phyloP scores from a whole-genome alignment of 2,329 filamentous ascomycete genomes.

The Colletotrichum sojae region DNA sequence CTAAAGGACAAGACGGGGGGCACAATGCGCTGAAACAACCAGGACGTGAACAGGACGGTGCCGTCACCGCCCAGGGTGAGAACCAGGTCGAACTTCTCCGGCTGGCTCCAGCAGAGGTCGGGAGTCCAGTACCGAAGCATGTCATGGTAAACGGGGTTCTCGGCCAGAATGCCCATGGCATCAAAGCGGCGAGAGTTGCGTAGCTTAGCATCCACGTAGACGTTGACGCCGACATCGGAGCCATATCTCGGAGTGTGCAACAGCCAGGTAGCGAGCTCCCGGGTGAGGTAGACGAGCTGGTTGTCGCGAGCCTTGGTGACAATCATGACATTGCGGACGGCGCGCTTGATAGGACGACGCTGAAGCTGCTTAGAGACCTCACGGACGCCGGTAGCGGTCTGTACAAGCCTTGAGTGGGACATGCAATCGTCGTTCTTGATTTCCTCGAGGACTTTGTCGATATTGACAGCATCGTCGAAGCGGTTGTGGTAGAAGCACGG shows the following conservation, averaged over 20 bases:
- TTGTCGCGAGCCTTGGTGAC: conserved; percentile 98
- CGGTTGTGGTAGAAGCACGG: conserved; percentile 98
- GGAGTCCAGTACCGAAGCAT: conserved; percentile 98
- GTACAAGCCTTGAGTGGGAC: conserved; percentile 93
- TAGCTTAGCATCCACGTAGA: conserved; percentile 98
- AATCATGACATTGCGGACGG: conserved; percentile 96
- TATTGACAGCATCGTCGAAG: conserved; percentile 96
- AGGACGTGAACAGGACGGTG: conserved; percentile 89
- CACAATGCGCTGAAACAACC: conserved; percentile 92
- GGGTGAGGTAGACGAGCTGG: conserved; percentile 87
- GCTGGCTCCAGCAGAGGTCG: conserved; percentile 92
- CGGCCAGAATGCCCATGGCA: conserved; percentile 77
- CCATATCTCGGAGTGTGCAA: conserved; percentile 91
- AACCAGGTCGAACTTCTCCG: conserved; percentile 96
- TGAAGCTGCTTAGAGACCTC: conserved; percentile 97
- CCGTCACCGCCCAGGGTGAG: conserved; percentile 89
- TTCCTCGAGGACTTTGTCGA: conserved; percentile 94
- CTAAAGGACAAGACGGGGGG: conserved; percentile 89
- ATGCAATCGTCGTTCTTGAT: conserved; percentile 90
- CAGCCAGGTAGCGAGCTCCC: conserved; percentile 90
- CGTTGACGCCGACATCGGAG: conserved; percentile 90
- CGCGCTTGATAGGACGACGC: conserved; percentile 90
- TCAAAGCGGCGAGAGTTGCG: conserved; percentile 91
- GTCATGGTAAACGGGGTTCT: conserved; percentile 81
- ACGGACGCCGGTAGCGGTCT: conserved; percentile 94